These are phyloP conservation scores for Geotrichum bryndzae DNA, from an alignment of 1,139 yeast genomes.

Conservation along the genomic window DNA sequence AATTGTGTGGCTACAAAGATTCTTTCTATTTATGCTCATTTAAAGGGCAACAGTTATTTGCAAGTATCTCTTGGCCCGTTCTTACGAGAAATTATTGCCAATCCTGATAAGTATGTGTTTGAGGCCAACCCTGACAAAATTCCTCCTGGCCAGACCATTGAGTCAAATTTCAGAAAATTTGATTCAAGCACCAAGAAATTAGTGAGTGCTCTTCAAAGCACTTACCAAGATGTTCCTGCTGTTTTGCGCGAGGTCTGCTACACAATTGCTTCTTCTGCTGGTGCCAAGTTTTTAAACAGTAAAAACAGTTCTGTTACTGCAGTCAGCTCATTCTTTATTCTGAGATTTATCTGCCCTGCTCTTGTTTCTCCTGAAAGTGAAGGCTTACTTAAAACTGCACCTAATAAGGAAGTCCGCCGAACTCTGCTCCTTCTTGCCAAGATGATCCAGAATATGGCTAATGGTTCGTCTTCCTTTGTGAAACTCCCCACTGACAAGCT, in stretches of 20 bases:
- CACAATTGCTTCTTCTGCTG: slow-evolving; percentile 54
- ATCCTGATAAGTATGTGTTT: slow-evolving; percentile 56
- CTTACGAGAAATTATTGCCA: slow-evolving; percentile 44
- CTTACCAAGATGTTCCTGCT: slow-evolving; percentile 51
- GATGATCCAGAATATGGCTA: slow-evolving; percentile 75
- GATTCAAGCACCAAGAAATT: slow-evolving; percentile 50
- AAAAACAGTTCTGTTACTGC: slow-evolving; percentile 48
- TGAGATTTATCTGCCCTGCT: slow-evolving; percentile 79
- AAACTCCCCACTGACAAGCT: slow-evolving; percentile 48
- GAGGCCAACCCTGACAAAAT: slow-evolving; percentile 44
- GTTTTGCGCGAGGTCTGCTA: slow-evolving; percentile 61
- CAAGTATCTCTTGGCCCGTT: slow-evolving; percentile 51
- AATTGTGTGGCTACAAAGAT: slow-evolving; percentile 79
- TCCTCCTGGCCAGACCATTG: slow-evolving; percentile 37
- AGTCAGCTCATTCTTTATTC: slow-evolving; percentile 73
- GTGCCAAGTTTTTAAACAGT: slow-evolving; percentile 53
- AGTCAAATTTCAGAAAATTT: slow-evolving; percentile 47
- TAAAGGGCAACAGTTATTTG: slow-evolving; percentile 58
- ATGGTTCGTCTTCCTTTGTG: slow-evolving; percentile 55
- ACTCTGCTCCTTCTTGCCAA: slow-evolving; percentile 71
- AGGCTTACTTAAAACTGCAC: slow-evolving; percentile 28
- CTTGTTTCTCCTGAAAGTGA: slow-evolving; percentile 75
- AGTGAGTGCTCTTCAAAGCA: slow-evolving; percentile 49
- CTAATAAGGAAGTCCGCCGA: slow-evolving; percentile 47
- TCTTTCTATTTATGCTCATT: slow-evolving; percentile 63